These are phyloP conservation scores for Erodium texanum DNA, from an alignment of 441 rosid species.

Conservation along the genomic window DNA sequence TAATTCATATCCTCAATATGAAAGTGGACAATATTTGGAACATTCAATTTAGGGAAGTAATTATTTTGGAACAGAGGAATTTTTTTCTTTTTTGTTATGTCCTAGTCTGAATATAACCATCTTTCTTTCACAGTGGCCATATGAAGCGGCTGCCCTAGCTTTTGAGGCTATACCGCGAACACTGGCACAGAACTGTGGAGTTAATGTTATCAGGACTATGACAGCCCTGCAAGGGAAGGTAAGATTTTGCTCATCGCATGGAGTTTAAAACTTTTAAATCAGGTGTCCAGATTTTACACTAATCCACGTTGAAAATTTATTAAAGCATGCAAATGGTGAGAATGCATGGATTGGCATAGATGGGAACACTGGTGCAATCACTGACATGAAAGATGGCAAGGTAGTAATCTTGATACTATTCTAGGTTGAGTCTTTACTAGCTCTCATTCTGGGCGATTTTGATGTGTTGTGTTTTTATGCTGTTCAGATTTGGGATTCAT, in stretches of 20 bases:
- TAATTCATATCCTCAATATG: not conserved
- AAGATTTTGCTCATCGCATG: slow-evolving; percentile 4
- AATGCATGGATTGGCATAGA: slow-evolving; percentile 90
- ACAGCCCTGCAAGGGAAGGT: slow-evolving; percentile 89
- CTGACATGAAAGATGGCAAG: slow-evolving; percentile 85
- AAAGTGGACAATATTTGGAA: not conserved
- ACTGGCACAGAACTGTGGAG: slow-evolving; percentile 90
- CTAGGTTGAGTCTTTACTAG: not conserved
- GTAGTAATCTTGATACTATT: slow-evolving; percentile 19
- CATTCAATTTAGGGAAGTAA: not conserved
- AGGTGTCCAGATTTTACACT: not conserved
- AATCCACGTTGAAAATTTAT: not conserved
- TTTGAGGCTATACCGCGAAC: slow-evolving; percentile 92
- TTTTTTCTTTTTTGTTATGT: not conserved
- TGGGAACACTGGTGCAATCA: slow-evolving; percentile 76
- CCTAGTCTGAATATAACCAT: not conserved
- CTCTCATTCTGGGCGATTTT: too few species aligned
- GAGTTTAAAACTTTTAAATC: not conserved
- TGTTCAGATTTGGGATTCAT: slow-evolving; percentile 89
- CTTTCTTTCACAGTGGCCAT: slow-evolving; percentile 62
- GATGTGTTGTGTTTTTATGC: not conserved
- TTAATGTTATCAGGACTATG: slow-evolving; percentile 86
- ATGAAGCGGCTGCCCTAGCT: slow-evolving; percentile 92
- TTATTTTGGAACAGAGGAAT: not conserved
- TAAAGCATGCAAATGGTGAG: slow-evolving; percentile 88